These are phyloP conservation scores for Nasturtium officinale DNA, from an alignment of 345 rosid genomes.

Conservation along the genomic window DNA sequence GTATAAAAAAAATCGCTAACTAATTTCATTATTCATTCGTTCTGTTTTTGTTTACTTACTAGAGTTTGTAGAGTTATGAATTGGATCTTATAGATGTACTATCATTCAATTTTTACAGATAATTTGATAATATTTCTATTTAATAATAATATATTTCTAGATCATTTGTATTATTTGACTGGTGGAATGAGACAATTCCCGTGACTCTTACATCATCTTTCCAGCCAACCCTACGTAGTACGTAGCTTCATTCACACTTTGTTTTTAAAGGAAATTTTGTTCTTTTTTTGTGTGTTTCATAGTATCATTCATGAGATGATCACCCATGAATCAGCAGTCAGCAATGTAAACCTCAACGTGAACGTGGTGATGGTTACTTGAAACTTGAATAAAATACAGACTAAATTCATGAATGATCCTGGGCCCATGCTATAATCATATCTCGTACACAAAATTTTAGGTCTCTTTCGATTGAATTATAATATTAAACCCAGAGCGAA, in stretches of 20 bases:
- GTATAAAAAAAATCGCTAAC: no score
- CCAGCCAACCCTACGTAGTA: slow-evolving; percentile 16
- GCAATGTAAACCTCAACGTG: background rate
- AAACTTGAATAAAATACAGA: background rate
- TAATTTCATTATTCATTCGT: no score
- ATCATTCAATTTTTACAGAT: background rate
- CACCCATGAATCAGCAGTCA: background rate
- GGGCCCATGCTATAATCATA: background rate
- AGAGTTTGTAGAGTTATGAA: background rate
- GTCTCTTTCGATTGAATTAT: background rate
- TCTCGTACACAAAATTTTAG: background rate
- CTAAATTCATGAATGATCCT: background rate
- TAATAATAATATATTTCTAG: background rate
- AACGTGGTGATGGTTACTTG: background rate
- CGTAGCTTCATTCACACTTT: background rate
- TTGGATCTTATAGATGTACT: no score
- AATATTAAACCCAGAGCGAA: background rate
- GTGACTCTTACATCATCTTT: slow-evolving; percentile 2
- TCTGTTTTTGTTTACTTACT: no score
- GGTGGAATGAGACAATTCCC: slow-evolving; percentile 6
- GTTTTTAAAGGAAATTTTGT: background rate
- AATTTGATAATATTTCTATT: background rate
- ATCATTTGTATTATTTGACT: background rate
- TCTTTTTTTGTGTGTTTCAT: background rate
- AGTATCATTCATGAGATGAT: background rate